A percentile compares a stretch with the other conserved stretches of the same genome.
phyloP scores from a whole-genome alignment of 2,329 filamentous ascomycete species.

The Fusarium mangiferae region DNA sequence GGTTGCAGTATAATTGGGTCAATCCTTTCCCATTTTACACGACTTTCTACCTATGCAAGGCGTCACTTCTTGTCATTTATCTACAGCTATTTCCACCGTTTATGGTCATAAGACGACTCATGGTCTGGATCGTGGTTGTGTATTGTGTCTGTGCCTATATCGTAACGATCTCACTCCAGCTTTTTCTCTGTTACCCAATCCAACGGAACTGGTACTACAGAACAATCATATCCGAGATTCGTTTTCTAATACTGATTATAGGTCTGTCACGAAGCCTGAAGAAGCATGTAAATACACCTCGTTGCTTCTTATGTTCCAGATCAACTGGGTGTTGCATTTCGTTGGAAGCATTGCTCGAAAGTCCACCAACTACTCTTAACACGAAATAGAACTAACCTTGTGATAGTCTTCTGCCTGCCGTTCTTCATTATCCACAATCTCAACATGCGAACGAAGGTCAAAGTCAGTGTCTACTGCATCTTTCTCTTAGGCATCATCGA shows the following conservation, averaged over 20 bases:
- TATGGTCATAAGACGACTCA: conserved; percentile 16
- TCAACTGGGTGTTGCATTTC: conserved; percentile 25
- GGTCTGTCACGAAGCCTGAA: neutral
- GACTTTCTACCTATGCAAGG: conserved; percentile 33
- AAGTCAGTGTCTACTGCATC: conserved; percentile 24
- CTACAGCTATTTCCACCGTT: conserved; percentile 31
- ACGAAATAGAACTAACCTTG: accelerated
- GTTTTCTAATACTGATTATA: neutral
- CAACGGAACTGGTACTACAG: conserved; percentile 23
- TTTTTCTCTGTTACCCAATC: conserved; percentile 27
- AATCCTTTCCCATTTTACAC: conserved; percentile 19
- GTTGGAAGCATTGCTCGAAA: conserved; percentile 15
- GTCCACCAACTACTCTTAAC: accelerated
- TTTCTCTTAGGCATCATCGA: conserved; percentile 34
- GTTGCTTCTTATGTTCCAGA: conserved; percentile 3
- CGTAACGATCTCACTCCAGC: neutral
- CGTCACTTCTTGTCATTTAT: conserved; percentile 25
- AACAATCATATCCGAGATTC: accelerated
- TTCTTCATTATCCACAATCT: conserved; percentile 24
- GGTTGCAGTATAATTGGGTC: conserved; percentile 4
- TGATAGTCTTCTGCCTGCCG: conserved; percentile 4
- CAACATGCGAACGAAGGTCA: conserved; percentile 14
- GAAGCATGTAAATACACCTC: neutral
- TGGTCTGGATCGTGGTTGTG: neutral
- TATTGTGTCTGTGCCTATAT: conserved; percentile 13